Evolutionary conservation across 2,329 filamentous ascomycete species (phyloP).

Genomic region (Zasmidium angulare): DNA sequence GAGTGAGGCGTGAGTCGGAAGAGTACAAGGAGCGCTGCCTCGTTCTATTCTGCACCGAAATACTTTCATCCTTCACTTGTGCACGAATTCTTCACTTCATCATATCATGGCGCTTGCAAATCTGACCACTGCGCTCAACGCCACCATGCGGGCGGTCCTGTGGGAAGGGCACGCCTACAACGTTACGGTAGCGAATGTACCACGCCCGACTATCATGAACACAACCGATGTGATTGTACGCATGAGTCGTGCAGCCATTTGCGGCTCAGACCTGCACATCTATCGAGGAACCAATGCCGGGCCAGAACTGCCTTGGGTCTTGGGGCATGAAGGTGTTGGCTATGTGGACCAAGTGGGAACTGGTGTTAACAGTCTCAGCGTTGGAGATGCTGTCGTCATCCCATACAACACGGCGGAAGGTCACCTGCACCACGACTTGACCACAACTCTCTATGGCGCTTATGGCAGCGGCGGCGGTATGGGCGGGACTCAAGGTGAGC

Average conservation of each 20-base stretch:
- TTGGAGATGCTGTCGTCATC: neutral
- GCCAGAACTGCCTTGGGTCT: neutral
- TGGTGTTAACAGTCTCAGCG: neutral
- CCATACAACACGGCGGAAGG: neutral
- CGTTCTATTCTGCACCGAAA: no score
- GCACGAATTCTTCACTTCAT: no score
- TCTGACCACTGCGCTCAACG: neutral
- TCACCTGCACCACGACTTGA: neutral
- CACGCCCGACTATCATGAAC: conserved; percentile 21
- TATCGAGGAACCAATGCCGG: neutral
- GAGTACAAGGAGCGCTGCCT: no score
- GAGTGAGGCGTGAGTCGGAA: no score
- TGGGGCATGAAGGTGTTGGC: neutral
- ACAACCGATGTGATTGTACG: conserved; percentile 18
- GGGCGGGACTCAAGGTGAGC: conserved; percentile 5
- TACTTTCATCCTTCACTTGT: no score
- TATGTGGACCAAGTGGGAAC: neutral
- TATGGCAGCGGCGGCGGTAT: conserved; percentile 3
- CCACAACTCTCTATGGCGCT: conserved; percentile 16
- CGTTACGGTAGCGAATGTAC: conserved; percentile 28
- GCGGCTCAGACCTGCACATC: conserved; percentile 12
- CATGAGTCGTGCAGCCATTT: conserved; percentile 17
- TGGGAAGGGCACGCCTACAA: conserved; percentile 31
- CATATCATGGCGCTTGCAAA: neutral
- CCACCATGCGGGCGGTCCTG: conserved; percentile 32